These are phyloP conservation scores for Sugiyamaella grinbergsii DNA, from an alignment of 1,139 yeast genomes.

Conservation along the genomic window DNA sequence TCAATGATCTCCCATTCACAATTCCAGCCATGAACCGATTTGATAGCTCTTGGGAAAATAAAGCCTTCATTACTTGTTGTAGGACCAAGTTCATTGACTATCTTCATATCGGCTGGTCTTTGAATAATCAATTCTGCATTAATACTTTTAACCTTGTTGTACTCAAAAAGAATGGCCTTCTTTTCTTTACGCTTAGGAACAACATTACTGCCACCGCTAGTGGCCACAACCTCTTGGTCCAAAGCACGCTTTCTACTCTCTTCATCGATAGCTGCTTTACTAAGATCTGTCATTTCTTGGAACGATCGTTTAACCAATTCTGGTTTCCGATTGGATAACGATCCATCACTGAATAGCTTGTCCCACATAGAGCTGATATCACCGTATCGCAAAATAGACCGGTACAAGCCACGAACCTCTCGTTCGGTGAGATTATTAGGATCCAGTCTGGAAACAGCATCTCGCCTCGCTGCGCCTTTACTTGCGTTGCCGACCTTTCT, in stretches of 20 bases:
- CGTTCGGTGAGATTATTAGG: slow-evolving; percentile 72
- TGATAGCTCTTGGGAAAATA: slow-evolving; percentile 62
- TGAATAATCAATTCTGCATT: slow-evolving; percentile 86
- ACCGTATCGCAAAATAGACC: slow-evolving; percentile 80
- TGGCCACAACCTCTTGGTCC: slow-evolving; percentile 56
- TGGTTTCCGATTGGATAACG: slow-evolving; percentile 81
- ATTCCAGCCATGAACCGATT: slow-evolving; percentile 87
- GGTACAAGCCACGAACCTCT: slow-evolving; percentile 84
- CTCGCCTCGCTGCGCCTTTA: slow-evolving; percentile 24
- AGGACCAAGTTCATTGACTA: slow-evolving; percentile 62
- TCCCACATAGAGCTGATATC: slow-evolving; percentile 78
- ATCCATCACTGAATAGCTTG: slow-evolving; percentile 85
- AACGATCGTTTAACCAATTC: slow-evolving; percentile 78
- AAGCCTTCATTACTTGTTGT: slow-evolving; percentile 45
- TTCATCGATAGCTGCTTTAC: slow-evolving; percentile 62
- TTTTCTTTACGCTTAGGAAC: slow-evolving; percentile 49
- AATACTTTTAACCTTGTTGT: slow-evolving; percentile 81
- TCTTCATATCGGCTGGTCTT: slow-evolving; percentile 79
- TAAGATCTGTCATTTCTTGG: slow-evolving; percentile 63
- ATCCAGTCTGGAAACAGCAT: slow-evolving; percentile 45
- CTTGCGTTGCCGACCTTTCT: slow-evolving; percentile 34
- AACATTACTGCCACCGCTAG: slow-evolving; percentile 27
- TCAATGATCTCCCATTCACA: slow-evolving; percentile 83
- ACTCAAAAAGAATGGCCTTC: slow-evolving; percentile 88
- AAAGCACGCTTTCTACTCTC: slow-evolving; percentile 66